Base-by-base conservation (phyloP, 371 early-diverging fungal genomes). In the Synchytrium microbalum region DNA sequence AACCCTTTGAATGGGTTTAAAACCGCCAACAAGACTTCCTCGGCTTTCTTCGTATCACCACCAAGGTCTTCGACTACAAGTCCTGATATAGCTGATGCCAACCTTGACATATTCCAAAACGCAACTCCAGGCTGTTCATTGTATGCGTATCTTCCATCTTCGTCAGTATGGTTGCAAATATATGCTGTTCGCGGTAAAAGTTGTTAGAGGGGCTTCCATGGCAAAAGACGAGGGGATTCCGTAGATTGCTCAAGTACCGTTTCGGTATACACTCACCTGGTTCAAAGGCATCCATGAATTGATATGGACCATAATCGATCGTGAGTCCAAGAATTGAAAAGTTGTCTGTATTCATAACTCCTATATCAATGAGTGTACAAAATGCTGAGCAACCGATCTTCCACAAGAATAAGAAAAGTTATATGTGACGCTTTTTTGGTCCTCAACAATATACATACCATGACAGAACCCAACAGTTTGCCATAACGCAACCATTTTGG, bases 391-490 rank as follows among this genome's bases (percentile, higher is more conserved):
- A 25, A 13, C 13, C 10, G 93, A 67, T 93, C 92, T 63, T 70
- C 46, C 24, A 31, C 13, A 23, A 32, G 32, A 32, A 3, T 58
- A 16, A 38, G 19, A 60, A 46, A 54, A 31, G 27, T 32, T 46
- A 13, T 28, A 10, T 54, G 62, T 27, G 23, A 1, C 0, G 24
- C 2, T 31, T 26, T 13, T 13, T 14, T 10, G 29, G 27, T 10
- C 3, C 27, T 66, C 57, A 31, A 73, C 76, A 0, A 93, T 92
- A 69, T 92, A 92, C 85, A 95, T 84, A 30, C 70, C 92, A 64
- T 91, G 92, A 70, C 89, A 88, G 70, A 90, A 94, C 0, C 91
- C 91, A 28, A 85, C 75, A 0, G 90, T 80, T 76, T 93, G 92
- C 96, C 94, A 95, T 28, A 77, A 79, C 2, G 93, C 93, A 10